Conservation (phyloP, 1,139 yeast genomes). For the Zygosaccharomyces pseudobailii region DNA sequence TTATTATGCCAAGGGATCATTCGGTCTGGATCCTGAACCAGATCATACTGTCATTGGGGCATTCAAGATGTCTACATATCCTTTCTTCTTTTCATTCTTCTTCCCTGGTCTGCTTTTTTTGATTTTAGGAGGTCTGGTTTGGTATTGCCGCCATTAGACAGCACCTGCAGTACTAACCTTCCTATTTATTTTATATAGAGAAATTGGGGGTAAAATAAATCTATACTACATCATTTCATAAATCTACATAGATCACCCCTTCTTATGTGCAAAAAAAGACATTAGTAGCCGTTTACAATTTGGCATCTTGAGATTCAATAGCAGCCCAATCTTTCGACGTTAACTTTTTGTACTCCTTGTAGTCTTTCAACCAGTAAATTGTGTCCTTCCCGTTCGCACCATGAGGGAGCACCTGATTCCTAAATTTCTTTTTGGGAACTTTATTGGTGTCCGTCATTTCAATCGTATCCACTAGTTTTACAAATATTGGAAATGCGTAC, state of each 20-base stretch:
- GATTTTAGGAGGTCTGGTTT: conserved; percentile 5
- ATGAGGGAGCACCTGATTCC: conserved; percentile 72
- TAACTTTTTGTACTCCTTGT: conserved; percentile 50
- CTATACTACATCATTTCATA: neutral
- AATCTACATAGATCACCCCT: neutral
- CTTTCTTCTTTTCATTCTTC: conserved; percentile 10
- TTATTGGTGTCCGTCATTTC: conserved; percentile 80
- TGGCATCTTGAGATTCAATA: conserved; percentile 37
- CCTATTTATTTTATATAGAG: neutral
- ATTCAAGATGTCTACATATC: conserved; percentile 14
- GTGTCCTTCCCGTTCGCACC: conserved; percentile 57
- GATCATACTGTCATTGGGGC: conserved; percentile 14
- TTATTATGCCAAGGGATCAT: conserved; percentile 56
- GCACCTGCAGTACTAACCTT: neutral
- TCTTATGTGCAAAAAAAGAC: neutral
- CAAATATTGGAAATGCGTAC: conserved; percentile 82
- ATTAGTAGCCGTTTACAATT: conserved; percentile 18
- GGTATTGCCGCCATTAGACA: conserved; percentile 3
- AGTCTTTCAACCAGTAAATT: conserved; percentile 65
- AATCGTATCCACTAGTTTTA: conserved; percentile 61
- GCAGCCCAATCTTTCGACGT: conserved; percentile 55
- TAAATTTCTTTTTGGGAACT: conserved; percentile 71
- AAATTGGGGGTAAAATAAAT: neutral
- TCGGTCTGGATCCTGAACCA: conserved; percentile 28
- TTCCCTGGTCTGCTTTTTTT: conserved; percentile 12